Percentiles rank a stretch among this genome's conserved stretches.
phyloP scores from a whole-genome alignment of 2,329 filamentous ascomycete genomes.

The Colletotrichum navitas region DNA sequence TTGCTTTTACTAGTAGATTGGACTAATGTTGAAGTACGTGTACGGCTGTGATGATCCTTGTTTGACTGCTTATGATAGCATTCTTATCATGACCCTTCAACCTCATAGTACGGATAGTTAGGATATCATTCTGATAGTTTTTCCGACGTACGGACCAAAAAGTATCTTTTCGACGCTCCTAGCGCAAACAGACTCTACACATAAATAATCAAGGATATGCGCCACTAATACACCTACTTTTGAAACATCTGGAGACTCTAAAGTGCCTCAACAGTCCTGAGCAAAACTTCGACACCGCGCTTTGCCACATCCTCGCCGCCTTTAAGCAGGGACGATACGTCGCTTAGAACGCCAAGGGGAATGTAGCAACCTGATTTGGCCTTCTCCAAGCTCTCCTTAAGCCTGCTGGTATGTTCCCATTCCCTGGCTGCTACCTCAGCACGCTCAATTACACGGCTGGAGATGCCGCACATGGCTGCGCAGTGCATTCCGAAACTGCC shows the following conservation, averaged over 20 bases:
- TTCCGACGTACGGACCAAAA: too few species aligned
- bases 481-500: slow-evolving; percentile 99
- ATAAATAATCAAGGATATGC: too few species aligned
- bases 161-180: too few species aligned
- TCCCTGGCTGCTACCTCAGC: slow-evolving; percentile 90
- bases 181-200: too few species aligned
- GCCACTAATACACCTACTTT: too few species aligned
- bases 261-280: slow-evolving; percentile 70
- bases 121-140: too few species aligned
- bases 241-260: slow-evolving; percentile 48
- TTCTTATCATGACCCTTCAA: too few species aligned
- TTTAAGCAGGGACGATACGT: slow-evolving; percentile 82
- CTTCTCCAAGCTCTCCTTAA: slow-evolving; percentile 89
- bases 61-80: too few species aligned
- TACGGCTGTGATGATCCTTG: too few species aligned
- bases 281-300: slow-evolving; percentile 69
- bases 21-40: too few species aligned
- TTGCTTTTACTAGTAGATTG: too few species aligned
- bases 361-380: slow-evolving; percentile 85
- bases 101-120: too few species aligned
- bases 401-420: slow-evolving; percentile 94
- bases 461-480: slow-evolving; percentile 97
- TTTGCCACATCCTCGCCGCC: slow-evolving; percentile 64
- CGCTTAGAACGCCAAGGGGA: slow-evolving; percentile 87
- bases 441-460: slow-evolving; percentile 81